Percentiles rank a stretch among this genome's conserved stretches.
Conservation (phyloP, 1,284 basidiomycete species). For the Heterobasidion annosum region DNA sequence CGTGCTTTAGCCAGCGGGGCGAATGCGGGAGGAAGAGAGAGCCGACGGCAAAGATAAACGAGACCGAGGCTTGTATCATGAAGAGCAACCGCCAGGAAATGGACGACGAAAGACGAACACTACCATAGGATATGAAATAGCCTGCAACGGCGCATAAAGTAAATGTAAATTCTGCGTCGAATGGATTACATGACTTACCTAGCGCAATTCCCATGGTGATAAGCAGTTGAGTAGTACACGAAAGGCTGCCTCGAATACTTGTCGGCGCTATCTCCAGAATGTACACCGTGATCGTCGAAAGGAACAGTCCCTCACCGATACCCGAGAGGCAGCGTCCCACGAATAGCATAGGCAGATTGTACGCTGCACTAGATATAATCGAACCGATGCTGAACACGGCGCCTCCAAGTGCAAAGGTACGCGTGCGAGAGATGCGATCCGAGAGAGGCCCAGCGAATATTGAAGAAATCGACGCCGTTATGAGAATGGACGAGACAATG, state of each 20-base stretch:
- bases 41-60: conserved; percentile 32
- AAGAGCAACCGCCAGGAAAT: conserved; percentile 42
- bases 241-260: conserved; percentile 30
- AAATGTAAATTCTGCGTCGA: background rate
- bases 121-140: conserved; percentile 42
- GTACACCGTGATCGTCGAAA: conserved; percentile 38
- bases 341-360: conserved; percentile 27
- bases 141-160: conserved; percentile 17
- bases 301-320: conserved; percentile 37
- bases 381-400: conserved; percentile 31
- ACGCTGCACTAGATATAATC: conserved; percentile 23
- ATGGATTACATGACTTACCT: conserved; percentile 12
- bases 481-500: conserved; percentile 34
- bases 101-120: conserved; percentile 24
- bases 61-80: conserved; percentile 29
- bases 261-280: conserved; percentile 34
- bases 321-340: conserved; percentile 39
- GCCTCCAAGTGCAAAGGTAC: conserved; percentile 32
- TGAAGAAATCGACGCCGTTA: conserved; percentile 36
- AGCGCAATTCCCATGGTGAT: conserved; percentile 34
- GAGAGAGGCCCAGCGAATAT: conserved; percentile 35
- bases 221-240: conserved; percentile 33
- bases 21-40: conserved; percentile 42
- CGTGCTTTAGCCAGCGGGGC: conserved; percentile 39
- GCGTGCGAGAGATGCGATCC: conserved; percentile 38